A percentile compares a stretch with the other conserved stretches of the same genome.
Evolutionary conservation across 2,329 filamentous ascomycete genomes (phyloP).

Genomic region (Trichoderma guizhouense): DNA sequence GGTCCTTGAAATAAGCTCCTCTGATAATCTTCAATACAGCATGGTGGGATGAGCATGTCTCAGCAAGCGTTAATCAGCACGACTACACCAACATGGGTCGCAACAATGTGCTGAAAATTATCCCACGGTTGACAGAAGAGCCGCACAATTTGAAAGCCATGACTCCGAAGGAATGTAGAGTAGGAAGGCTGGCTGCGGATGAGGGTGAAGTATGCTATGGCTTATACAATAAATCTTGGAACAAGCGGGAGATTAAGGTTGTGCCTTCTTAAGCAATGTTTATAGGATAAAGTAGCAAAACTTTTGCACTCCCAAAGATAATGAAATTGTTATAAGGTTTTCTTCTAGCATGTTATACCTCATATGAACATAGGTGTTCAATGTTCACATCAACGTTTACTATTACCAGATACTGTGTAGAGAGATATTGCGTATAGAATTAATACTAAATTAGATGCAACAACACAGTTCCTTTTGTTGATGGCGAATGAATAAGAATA

Average conservation of each 20-base stretch:
- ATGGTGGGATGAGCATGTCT: conserved; percentile 14
- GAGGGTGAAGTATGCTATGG: conserved; percentile 9
- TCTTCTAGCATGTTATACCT: not conserved
- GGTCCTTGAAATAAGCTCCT: not conserved
- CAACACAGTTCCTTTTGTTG: not conserved
- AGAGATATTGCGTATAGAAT: not conserved
- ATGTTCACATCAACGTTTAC: not conserved
- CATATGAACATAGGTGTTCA: not conserved
- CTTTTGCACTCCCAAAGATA: not conserved
- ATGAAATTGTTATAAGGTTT: not conserved
- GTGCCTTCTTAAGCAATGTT: not conserved
- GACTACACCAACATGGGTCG: conserved; percentile 12
- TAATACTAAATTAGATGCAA: not conserved
- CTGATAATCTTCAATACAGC: not conserved
- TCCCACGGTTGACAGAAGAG: not conserved
- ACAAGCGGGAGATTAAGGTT: conserved; percentile 5
- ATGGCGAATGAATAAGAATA: not conserved
- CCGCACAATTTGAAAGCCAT: conserved; percentile 4
- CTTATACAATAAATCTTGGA: conserved; percentile 16
- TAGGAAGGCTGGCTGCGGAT: not conserved
- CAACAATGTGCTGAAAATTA: conserved; percentile 1
- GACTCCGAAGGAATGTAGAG: conserved; percentile 4
- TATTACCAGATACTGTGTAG: not conserved
- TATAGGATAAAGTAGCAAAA: not conserved
- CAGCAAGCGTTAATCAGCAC: conserved; percentile 11